These are phyloP conservation scores for Acacia confusa DNA, from an alignment of 306 rosid genomes.

Conservation along the genomic window DNA sequence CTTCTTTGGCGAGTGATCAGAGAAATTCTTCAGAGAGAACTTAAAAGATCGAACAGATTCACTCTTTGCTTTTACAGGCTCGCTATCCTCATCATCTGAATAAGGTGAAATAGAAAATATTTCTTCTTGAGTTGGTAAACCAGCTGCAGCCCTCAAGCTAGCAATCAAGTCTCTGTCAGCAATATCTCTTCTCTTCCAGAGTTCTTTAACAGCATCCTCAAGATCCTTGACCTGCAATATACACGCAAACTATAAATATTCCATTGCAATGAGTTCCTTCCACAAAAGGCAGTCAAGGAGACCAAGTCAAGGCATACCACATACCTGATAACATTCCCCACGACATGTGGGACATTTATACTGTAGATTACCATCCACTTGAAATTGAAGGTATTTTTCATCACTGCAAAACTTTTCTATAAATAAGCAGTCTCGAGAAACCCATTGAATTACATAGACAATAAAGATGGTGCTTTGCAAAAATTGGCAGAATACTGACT, in stretches of 20 bases:
- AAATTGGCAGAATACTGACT: not conserved
- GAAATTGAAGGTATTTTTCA: conserved; percentile 86
- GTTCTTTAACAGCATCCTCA: conserved; percentile 95
- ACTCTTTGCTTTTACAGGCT: conserved; percentile 59
- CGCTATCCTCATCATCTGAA: conserved; percentile 90
- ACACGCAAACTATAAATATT: conserved; percentile 22
- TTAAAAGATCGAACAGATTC: conserved; percentile 80
- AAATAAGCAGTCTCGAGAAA: conserved; percentile 32
- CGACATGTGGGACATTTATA: conserved; percentile 96
- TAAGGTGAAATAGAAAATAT: conserved; percentile 86
- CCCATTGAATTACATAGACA: not conserved
- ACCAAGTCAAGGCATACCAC: not conserved
- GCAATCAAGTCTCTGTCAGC: conserved; percentile 74
- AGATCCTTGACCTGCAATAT: conserved; percentile 70
- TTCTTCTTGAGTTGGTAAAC: conserved; percentile 92
- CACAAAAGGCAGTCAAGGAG: not conserved
- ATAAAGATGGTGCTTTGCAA: conserved; percentile 3
- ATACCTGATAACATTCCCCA: conserved; percentile 95
- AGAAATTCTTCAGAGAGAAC: conserved; percentile 73
- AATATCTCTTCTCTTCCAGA: conserved; percentile 88
- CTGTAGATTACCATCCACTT: conserved; percentile 90
- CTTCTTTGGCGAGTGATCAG: conserved; percentile 75
- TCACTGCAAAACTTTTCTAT: conserved; percentile 60
- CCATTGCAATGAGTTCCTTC: not conserved
- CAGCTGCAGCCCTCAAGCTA: conserved; percentile 93